Evolutionary conservation across 2,329 filamentous ascomycete species (phyloP), one percentile per base, ranked within the genome.

Genomic region (Lomentospora prolificans): DNA sequence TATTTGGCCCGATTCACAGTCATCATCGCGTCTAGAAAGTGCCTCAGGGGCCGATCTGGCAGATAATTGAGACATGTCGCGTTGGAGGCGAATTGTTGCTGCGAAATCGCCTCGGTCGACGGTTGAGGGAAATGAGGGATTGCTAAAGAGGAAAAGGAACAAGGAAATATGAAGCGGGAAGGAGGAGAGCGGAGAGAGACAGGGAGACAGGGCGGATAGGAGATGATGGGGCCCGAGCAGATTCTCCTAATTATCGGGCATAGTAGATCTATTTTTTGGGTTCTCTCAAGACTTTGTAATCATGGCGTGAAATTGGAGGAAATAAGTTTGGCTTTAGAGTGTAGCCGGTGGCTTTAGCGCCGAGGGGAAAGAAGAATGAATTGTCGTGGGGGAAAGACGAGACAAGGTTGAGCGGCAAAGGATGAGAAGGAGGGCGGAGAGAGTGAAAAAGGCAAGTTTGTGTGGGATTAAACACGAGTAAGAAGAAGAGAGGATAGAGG

Each of bases 1-100:
- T 28, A 30, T 28, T 10, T 57, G 56, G 17, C 52, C 27, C 22
- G 52, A 10, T 41, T 51, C 56, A 33, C 24, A 41, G 25, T 30
- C 25, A 9, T 51, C 50, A 25, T 51, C 30, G 25, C 30, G 25
- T 30, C 30, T 51, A n/a, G 48, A 22, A 30, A 51, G n/a, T 22
- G 14, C 28, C 25, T 51, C 28, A 25, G 27, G 48, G 48, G 10
- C 25, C 19, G 10, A 14, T 28, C 22, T 12, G 24, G 25, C n/a
- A 28, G 14, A 28, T 31, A 28, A 28, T 51, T 51, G 24, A 10
- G 36, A 31, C 44, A 48, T 27, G 3, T 25, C 44, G 44, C 17
- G 44, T 8, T 14, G 44, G 17, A 8, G 36, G 36, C 12, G 36
- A 14, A 7, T 14, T 41, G 36, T 17, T 3, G 36, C 7, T 17